phyloP scores from a whole-genome alignment of 2,329 filamentous ascomycete genomes.

The Botrytis medusae region DNA sequence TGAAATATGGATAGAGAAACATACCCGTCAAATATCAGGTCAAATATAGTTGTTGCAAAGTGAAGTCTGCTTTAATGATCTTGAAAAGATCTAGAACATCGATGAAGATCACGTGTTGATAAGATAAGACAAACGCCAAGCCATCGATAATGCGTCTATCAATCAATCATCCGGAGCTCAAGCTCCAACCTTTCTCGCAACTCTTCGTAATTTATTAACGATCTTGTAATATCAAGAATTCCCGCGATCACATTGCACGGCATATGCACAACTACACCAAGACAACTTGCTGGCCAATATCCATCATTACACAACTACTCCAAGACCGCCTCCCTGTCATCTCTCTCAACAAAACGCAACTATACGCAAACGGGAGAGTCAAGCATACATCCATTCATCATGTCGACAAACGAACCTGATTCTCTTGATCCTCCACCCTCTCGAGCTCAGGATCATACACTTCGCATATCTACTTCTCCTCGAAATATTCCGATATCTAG shows the following conservation, averaged over 20 bases:
- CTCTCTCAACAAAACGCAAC: slow-evolving; percentile 10
- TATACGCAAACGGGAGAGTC: neutral
- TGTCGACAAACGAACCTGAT: slow-evolving; percentile 15
- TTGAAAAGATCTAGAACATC: neutral
- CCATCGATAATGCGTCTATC: slow-evolving; percentile 12
- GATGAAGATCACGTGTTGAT: neutral
- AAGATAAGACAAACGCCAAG: neutral
- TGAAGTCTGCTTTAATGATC: neutral
- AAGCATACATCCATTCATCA: slow-evolving; percentile 11
- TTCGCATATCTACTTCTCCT: neutral
- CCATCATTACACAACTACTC: neutral
- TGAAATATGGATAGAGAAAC: neutral
- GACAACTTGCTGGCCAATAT: neutral
- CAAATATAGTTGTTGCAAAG: neutral
- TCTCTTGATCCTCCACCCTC: slow-evolving; percentile 2
- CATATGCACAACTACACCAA: slow-evolving; percentile 13
- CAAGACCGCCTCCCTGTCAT: slow-evolving; percentile 2
- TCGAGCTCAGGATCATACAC: neutral
- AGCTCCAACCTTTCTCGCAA: neutral
- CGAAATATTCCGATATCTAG: neutral
- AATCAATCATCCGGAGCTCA: slow-evolving; percentile 5
- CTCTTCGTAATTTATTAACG: neutral
- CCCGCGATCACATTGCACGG: slow-evolving; percentile 10
- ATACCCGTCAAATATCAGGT: neutral
- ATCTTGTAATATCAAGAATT: slow-evolving; percentile 5